Conservation (phyloP, 1,284 basidiomycete genomes). For the Neonothopanus nambi region DNA sequence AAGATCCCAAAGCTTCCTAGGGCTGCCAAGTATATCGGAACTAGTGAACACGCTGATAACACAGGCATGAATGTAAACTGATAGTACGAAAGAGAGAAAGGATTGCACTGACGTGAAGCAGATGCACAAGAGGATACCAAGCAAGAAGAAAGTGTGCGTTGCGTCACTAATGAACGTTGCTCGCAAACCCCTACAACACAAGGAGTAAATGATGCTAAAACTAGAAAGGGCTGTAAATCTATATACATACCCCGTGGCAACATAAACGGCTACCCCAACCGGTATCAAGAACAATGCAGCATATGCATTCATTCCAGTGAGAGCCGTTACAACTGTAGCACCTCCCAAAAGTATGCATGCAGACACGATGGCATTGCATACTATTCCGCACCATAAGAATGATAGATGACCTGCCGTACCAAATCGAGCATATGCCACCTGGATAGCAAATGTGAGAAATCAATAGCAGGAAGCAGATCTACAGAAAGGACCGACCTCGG, state of each 20-base stretch:
- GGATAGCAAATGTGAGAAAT: neutral
- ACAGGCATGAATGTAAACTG: constrained; percentile 7
- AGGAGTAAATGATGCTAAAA: neutral
- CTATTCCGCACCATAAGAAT: constrained; percentile 50
- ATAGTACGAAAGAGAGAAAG: neutral
- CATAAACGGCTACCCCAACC: constrained; percentile 24
- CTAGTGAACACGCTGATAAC: constrained; percentile 19
- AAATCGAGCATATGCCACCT: constrained; percentile 39
- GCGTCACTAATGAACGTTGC: constrained; percentile 28
- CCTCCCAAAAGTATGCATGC: constrained; percentile 35
- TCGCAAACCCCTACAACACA: constrained; percentile 22
- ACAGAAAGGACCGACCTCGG: constrained; percentile 23
- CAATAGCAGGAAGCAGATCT: constrained; percentile 41
- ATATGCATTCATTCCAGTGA: constrained; percentile 48
- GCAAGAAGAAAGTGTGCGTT: constrained; percentile 23
- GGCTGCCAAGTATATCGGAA: constrained; percentile 21
- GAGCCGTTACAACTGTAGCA: constrained; percentile 37
- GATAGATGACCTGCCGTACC: constrained; percentile 44
- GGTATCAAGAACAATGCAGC: constrained; percentile 43
- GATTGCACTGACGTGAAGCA: constrained; percentile 19
- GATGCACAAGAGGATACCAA: constrained; percentile 19
- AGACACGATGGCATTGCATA: constrained; percentile 48
- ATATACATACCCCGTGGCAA: constrained; percentile 19
- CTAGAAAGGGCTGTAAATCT: too few species aligned
- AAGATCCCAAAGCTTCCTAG: constrained; percentile 21